Conservation (phyloP, 2,329 filamentous ascomycete species). For the Pseudogymnoascus verrucosus region DNA sequence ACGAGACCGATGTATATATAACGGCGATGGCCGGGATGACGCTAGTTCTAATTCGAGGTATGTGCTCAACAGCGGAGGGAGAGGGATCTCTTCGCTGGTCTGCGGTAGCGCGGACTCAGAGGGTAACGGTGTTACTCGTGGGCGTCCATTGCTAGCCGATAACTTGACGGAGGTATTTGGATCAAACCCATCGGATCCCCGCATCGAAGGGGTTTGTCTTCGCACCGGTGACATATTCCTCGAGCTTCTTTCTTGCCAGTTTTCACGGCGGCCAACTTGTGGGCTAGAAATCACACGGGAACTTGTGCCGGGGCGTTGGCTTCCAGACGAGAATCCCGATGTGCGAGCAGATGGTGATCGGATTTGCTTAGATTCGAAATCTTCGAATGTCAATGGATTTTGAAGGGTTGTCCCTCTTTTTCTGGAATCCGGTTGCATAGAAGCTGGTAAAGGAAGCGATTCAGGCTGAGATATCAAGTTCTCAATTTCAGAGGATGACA, state of each 20-base stretch:
- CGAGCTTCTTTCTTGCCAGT: neutral
- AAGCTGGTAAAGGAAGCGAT: conserved; percentile 46
- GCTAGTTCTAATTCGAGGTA: conserved; percentile 58
- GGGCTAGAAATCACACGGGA: conserved; percentile 1
- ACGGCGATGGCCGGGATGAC: conserved; percentile 51
- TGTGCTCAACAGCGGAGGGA: conserved; percentile 60
- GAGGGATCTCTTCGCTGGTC: conserved; percentile 41
- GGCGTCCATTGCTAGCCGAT: conserved; percentile 11
- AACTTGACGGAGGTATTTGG: conserved; percentile 17
- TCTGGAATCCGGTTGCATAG: conserved; percentile 15
- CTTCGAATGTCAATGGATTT: neutral
- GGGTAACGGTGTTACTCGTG: conserved; percentile 16
- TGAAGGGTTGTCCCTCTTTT: neutral
- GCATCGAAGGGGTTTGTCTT: conserved; percentile 17
- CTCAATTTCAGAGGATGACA: conserved; percentile 52
- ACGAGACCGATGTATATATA: conserved; percentile 57
- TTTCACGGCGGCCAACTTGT: neutral
- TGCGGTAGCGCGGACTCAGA: conserved; percentile 33
- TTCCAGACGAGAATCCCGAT: conserved; percentile 10
- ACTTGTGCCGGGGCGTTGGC: neutral
- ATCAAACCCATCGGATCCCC: conserved; percentile 23
- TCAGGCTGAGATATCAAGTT: conserved; percentile 49
- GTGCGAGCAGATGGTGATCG: conserved; percentile 14
- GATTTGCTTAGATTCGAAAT: conserved; percentile 4
- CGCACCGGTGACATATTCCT: conserved; percentile 19